Evolutionary conservation across 352 stramenopile species (phyloP).

Genomic region (Globisporangium uncinulatum): DNA sequence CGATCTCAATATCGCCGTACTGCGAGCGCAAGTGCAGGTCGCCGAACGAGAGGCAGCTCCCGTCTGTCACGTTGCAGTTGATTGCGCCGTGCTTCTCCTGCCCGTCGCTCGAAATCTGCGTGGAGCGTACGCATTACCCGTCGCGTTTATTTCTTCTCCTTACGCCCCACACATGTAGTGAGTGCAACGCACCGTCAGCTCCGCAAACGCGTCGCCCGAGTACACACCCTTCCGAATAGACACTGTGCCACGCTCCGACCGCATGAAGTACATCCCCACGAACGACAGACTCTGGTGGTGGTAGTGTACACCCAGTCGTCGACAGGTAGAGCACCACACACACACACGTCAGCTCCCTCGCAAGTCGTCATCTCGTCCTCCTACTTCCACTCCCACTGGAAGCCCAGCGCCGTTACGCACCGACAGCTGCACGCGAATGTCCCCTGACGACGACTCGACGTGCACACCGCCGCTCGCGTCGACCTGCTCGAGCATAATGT

Average conservation of each 20-base stretch:
- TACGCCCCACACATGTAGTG: not conserved
- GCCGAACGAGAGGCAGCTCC: slow-evolving; percentile 58
- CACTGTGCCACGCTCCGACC: slow-evolving; percentile 51
- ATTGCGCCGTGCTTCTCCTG: slow-evolving; percentile 54
- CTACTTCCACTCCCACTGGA: too few relatives aligned
- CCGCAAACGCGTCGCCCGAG: slow-evolving; percentile 33
- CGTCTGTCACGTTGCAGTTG: slow-evolving; percentile 47
- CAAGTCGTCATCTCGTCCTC: too few relatives aligned
- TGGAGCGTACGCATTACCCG: too few relatives aligned
- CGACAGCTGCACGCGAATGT: slow-evolving; percentile 49
- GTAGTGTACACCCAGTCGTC: not conserved
- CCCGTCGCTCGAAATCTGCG: slow-evolving; percentile 8
- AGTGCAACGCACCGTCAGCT: slow-evolving; percentile 22
- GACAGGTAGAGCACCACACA: not conserved
- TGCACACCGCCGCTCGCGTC: slow-evolving; percentile 47
- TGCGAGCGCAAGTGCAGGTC: slow-evolving; percentile 57
- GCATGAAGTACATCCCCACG: slow-evolving; percentile 56
- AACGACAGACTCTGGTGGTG: slow-evolving; percentile 40
- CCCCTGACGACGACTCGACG: slow-evolving; percentile 60
- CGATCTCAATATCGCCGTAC: slow-evolving; percentile 58
- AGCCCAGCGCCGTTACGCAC: slow-evolving; percentile 8
- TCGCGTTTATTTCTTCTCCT: not conserved
- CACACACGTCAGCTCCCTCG: not conserved
- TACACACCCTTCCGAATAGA: slow-evolving; percentile 56
- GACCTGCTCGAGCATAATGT: slow-evolving; percentile 47